Base-by-base conservation (phyloP, 1,139 yeast species). In the Blastobotrys capitulatus region DNA sequence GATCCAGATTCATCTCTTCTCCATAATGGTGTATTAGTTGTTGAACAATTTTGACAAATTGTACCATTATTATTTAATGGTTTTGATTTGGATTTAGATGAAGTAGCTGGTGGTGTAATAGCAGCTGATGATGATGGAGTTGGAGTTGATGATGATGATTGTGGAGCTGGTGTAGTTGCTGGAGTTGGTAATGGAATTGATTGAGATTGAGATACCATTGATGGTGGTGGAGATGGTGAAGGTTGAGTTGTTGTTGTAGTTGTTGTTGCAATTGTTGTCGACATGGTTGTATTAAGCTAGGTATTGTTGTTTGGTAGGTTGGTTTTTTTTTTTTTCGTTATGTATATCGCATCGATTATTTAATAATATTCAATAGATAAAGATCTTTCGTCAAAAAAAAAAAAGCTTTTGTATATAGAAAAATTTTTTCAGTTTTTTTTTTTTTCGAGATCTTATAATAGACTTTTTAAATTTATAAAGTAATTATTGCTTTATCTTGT, bases 1-100 rank as follows among this genome's bases (percentile, higher is more conserved):
- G 87, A 94, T 15, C 97, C 97, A 16, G 86, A 79, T 63, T 89
- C 96, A 67, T 89, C 96, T 58, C 97, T 75, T 67, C 97, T 77
- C 97, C 97, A 90, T 26, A 90, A 72, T 0, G 97, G 97, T 1
- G 97, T 90, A 1, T 92, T 89, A 53, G 87, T 86, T 6, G 97
- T 90, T 60, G 83, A 79, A 70, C 97, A 90, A 66, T 90, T 90
- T 58, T 85, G 87, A 67, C 97, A 90, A 36, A 83, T 27, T 16
- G 43, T 41, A 13, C 32, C 32, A 3, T 4, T 29, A 29, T 4
- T 29, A 29, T 29, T 29, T 10, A 12, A 10, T 13, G 4, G 12
- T 29, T 29, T 29, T 12, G 15, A 9, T 15, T 22, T 13, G 8
- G 22, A 15, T 26, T 37, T 37, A 22, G 38, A 36, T 2, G 12